A percentile compares a stretch with the other conserved stretches of the same genome.
These are phyloP conservation scores for Boletus mariae DNA, from an alignment of 1,284 basidiomycete species.

Conservation along the genomic window DNA sequence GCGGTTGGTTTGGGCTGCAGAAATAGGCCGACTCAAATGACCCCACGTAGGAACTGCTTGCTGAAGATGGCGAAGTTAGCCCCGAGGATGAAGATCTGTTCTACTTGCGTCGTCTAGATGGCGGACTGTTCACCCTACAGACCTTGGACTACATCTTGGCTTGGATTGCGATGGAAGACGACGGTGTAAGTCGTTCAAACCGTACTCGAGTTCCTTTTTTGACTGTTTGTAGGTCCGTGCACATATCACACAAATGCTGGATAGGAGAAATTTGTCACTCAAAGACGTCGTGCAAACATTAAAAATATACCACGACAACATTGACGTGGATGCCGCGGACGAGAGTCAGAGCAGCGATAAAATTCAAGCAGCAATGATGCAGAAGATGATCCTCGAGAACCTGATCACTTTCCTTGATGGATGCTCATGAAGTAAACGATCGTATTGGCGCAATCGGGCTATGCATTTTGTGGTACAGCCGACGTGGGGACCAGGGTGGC, in stretches of 20 bases:
- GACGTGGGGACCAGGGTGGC: conserved; percentile 40
- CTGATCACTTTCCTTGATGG: conserved; percentile 65
- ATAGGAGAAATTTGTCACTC: conserved; percentile 64
- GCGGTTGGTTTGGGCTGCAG: conserved; percentile 7
- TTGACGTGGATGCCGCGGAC: conserved; percentile 49
- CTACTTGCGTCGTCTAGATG: conserved; percentile 83
- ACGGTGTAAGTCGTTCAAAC: conserved; percentile 64
- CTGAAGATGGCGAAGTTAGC: conserved; percentile 56
- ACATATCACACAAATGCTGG: conserved; percentile 74
- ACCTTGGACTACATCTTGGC: conserved; percentile 90
- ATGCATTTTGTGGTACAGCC: conserved; percentile 20
- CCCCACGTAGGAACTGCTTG: conserved; percentile 48
- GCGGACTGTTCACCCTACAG: conserved; percentile 86
- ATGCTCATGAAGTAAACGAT: conserved; percentile 20
- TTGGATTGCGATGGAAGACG: conserved; percentile 98
- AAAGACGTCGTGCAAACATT: conserved; percentile 65
- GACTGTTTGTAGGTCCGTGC: conserved; percentile 54
- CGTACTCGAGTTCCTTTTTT: conserved; percentile 4
- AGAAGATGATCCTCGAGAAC: conserved; percentile 65
- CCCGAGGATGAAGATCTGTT: conserved; percentile 70
- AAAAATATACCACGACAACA: conserved; percentile 66
- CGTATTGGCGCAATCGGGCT: conserved; percentile 9
- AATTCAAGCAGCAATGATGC: conserved; percentile 43
- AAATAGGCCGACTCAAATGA: background rate
- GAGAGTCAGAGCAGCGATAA: conserved; percentile 23